Evolutionary conservation across 371 early-diverging fungal genomes (phyloP).

Genomic region (Mucor plumbeus): DNA sequence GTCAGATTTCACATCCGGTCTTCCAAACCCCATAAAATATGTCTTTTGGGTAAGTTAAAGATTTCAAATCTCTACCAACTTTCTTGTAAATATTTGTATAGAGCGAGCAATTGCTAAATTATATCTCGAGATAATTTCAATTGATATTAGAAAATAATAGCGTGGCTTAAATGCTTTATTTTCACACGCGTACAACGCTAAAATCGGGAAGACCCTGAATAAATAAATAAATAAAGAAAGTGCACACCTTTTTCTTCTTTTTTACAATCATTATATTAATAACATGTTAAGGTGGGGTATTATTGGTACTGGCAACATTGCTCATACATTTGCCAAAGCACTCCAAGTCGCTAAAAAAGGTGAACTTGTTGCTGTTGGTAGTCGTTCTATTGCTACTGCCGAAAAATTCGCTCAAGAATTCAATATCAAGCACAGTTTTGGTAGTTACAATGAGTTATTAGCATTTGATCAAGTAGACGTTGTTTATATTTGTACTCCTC

Average conservation of each 20-base stretch:
- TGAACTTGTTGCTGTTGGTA: conserved; percentile 46
- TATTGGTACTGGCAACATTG: conserved; percentile 56
- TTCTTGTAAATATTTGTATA: no score
- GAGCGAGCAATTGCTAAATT: no score
- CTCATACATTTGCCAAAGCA: conserved; percentile 49
- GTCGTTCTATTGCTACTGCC: conserved; percentile 42
- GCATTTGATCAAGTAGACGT: conserved; percentile 43
- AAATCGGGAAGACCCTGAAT: background rate
- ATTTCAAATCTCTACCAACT: no score
- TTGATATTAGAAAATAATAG: no score
- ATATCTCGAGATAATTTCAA: no score
- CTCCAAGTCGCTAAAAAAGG: conserved; percentile 37
- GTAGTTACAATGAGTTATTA: conserved; percentile 43
- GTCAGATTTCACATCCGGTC: no score
- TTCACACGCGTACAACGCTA: background rate
- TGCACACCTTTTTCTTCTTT: background rate
- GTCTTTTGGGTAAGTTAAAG: no score
- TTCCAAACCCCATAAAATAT: no score
- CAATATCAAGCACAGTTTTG: conserved; percentile 35
- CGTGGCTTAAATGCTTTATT: background rate
- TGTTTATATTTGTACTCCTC: conserved; percentile 56
- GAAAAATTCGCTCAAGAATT: conserved; percentile 38
- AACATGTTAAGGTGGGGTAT: conserved; percentile 49
- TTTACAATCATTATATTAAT: background rate
- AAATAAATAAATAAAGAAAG: background rate